Evolutionary conservation across 208 protist species (phyloP).

Genomic region (Wallacemonas sp.): DNA sequence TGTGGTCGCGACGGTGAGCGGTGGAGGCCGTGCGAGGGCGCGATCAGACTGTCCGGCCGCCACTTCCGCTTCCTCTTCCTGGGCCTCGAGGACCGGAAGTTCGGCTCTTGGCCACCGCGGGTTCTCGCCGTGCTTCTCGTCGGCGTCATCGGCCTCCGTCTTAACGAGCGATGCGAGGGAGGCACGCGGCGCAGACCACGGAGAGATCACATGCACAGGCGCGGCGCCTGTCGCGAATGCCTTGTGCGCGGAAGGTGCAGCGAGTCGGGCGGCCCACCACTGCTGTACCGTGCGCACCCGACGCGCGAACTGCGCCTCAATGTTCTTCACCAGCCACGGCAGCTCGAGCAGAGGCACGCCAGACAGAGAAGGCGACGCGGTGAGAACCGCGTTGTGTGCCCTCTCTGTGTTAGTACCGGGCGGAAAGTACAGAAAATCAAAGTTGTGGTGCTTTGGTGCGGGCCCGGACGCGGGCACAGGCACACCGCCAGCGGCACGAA

Average conservation of each 20-base stretch:
- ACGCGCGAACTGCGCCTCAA: conserved; percentile 23
- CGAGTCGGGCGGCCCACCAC: background rate
- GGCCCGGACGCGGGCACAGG: background rate
- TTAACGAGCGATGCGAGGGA: background rate
- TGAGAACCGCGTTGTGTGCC: conserved; percentile 17
- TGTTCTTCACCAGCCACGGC: conserved; percentile 34
- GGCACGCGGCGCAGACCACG: background rate
- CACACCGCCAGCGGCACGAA: background rate
- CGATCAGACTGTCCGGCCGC: no score
- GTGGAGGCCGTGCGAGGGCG: background rate
- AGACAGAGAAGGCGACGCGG: background rate
- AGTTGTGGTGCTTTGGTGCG: background rate
- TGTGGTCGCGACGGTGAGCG: background rate
- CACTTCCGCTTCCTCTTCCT: no score
- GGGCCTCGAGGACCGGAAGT: no score
- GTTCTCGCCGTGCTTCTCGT: background rate
- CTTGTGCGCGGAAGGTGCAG: background rate
- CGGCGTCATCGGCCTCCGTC: background rate
- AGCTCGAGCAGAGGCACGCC: conserved; percentile 37
- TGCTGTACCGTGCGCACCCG: background rate
- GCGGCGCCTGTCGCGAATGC: background rate
- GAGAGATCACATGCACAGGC: background rate
- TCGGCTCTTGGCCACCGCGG: background rate
- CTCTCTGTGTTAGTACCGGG: background rate
- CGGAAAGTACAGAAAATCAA: conserved; percentile 39